These are phyloP conservation scores for Boletus smithii DNA, from an alignment of 1,284 basidiomycete species.

Conservation along the genomic window DNA sequence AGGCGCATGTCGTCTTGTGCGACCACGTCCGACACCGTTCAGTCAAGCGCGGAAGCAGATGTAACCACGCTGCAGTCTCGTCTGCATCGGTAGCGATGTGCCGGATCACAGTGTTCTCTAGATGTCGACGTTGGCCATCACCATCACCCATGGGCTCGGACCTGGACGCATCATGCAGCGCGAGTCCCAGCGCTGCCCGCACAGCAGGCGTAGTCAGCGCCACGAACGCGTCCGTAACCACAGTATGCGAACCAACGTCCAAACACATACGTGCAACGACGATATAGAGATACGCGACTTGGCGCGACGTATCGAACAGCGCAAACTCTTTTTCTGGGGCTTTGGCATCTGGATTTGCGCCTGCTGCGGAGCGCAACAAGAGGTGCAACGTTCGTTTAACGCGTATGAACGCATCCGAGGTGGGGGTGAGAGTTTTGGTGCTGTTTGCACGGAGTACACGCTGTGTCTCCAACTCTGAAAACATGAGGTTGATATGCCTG, in stretches of 20 bases:
- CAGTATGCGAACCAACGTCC: conserved; percentile 44
- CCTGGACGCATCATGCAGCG: background rate
- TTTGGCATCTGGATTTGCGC: conserved; percentile 8
- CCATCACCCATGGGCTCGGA: background rate
- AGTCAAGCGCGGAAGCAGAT: conserved; percentile 44
- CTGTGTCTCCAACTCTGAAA: conserved; percentile 27
- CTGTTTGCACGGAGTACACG: background rate
- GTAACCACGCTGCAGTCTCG: conserved; percentile 44
- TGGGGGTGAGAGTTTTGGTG: no score
- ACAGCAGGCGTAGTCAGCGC: conserved; percentile 31
- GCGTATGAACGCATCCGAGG: conserved; percentile 20
- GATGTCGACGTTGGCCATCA: no score
- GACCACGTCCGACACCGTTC: conserved; percentile 54
- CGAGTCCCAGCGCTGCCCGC: background rate
- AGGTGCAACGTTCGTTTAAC: conserved; percentile 33
- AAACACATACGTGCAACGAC: conserved; percentile 41
- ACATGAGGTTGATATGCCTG: conserved; percentile 24
- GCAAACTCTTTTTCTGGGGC: conserved; percentile 25
- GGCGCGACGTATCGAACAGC: conserved; percentile 28
- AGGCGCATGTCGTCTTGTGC: conserved; percentile 45
- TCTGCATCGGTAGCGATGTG: conserved; percentile 15
- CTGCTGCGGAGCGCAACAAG: conserved; percentile 24
- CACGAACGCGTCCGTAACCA: conserved; percentile 44
- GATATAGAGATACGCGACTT: conserved; percentile 35
- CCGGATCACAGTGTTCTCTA: conserved; percentile 2